Evolutionary conservation across 2,329 filamentous ascomycete species (phyloP).

Genomic region (Botrytis byssoidea): DNA sequence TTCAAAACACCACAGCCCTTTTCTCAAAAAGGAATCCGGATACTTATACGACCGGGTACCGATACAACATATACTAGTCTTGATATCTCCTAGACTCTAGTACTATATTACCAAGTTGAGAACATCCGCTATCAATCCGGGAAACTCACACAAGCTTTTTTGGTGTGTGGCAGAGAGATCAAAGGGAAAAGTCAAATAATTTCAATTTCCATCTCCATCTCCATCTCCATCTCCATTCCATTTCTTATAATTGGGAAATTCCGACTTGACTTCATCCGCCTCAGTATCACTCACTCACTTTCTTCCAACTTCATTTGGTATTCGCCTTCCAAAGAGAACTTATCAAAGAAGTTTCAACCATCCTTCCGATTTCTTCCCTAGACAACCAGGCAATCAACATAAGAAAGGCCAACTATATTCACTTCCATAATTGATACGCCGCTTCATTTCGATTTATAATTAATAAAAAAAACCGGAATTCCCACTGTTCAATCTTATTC

Average conservation of each 20-base stretch:
- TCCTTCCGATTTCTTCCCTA: too few relatives aligned
- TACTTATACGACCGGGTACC: neutral
- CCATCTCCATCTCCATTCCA: neutral
- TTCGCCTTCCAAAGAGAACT: neutral
- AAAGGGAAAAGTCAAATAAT: neutral
- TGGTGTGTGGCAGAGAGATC: constrained; percentile 1
- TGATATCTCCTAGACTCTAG: neutral
- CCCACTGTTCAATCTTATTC: constrained; percentile 6
- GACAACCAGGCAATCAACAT: neutral
- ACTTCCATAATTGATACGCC: neutral
- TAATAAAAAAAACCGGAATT: neutral
- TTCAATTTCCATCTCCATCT: neutral
- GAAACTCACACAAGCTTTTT: constrained; percentile 8
- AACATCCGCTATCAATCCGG: neutral
- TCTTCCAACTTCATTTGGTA: neutral
- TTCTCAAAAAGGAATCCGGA: neutral
- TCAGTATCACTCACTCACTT: neutral
- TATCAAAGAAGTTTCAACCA: neutral
- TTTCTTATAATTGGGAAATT: neutral
- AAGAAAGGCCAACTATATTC: neutral
- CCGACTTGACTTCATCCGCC: neutral
- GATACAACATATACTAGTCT: too few relatives aligned
- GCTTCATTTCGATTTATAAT: neutral
- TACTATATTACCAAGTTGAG: neutral
- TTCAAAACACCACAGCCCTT: neutral